Percentiles rank a stretch among this genome's conserved stretches.
phyloP scores from a whole-genome alignment of 805 yeast genomes.

The Nakazawaea wyomingensis region DNA sequence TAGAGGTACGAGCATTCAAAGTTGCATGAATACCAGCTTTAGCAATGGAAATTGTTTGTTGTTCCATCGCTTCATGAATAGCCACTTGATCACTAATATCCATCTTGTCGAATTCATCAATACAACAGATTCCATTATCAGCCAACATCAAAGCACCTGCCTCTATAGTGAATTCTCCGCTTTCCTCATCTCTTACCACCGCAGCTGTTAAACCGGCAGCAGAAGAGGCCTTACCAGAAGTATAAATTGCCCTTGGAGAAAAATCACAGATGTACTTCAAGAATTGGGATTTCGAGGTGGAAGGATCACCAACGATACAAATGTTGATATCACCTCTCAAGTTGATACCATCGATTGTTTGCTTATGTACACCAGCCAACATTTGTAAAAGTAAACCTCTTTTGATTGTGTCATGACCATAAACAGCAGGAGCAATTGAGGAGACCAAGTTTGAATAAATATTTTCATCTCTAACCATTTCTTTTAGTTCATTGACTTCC shows the following conservation, averaged over 20 bases:
- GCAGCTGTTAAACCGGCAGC: slow-evolving; percentile 99
- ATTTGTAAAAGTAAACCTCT: slow-evolving; percentile 87
- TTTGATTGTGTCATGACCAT: slow-evolving; percentile 91
- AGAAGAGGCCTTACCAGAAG: slow-evolving; percentile 97
- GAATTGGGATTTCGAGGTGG: slow-evolving; percentile 95
- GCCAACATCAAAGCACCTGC: slow-evolving; percentile 99
- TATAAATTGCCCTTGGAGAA: slow-evolving; percentile 91
- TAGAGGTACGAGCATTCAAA: slow-evolving; percentile 91
- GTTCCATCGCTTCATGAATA: slow-evolving; percentile 99
- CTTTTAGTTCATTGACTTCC: slow-evolving; percentile 79
- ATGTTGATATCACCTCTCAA: slow-evolving; percentile 95
- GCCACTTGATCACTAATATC: slow-evolving; percentile 94
- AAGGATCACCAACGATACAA: slow-evolving; percentile 96
- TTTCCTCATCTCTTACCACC: slow-evolving; percentile 94
- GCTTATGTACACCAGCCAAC: slow-evolving; percentile 93
- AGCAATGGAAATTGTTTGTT: slow-evolving; percentile 96
- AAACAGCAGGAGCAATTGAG: slow-evolving; percentile 93
- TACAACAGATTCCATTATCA: slow-evolving; percentile 97
- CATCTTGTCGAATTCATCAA: slow-evolving; percentile 98
- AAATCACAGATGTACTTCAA: slow-evolving; percentile 87
- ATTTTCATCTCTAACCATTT: slow-evolving; percentile 86
- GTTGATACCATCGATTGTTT: slow-evolving; percentile 89
- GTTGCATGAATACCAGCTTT: slow-evolving; percentile 99
- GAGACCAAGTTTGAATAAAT: slow-evolving; percentile 78
- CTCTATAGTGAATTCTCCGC: slow-evolving; percentile 94